Base-by-base conservation (phyloP, 1,284 basidiomycete species). In the Leccinum griseonigrum region DNA sequence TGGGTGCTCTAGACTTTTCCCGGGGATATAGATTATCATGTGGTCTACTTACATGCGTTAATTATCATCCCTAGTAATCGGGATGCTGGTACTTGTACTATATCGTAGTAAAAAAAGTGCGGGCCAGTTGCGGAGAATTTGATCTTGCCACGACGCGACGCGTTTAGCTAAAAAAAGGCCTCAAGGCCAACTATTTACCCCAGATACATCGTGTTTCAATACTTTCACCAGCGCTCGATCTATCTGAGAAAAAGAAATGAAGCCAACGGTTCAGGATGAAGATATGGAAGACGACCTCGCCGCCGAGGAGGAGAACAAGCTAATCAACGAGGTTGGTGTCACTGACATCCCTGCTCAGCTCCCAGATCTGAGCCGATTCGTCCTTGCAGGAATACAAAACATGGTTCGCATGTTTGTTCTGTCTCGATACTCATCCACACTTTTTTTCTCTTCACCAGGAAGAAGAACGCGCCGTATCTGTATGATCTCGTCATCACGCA, bases 401-500 rank as follows among this genome's bases (percentile, higher is more conserved):
- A 66, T 93, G 90, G 90, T 90, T 67, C 69, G 75, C 38, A 36
- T 40, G 36, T 16, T 29, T 54, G n/a, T 59, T 43, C 53, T 40
- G 13, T 58, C 53, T 50, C 13, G 14, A 57, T 54, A 11, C 55
- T 66, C 51, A 64, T 59, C 67, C 54, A 57, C 52, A 36, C 43
- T 32, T 57, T 54, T 57, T 55, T 56, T 43, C 6, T 4, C 28
- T 51, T 62, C 54, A 60, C 51, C 69, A 93, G 93, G 93, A 98
- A 97, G 85, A 97, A 97, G 81, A 97, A 97, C 78, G 92, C 95
- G 54, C 95, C 94, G 22, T 98, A 97, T 78, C 85, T 98, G 29
- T 99, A 99, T 78, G 97, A 99, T 77, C 84, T 97, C 22, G 94
- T 99, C 67, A 92, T 99, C 70, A 98, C 97, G 0, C 96, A 98